Evolutionary conservation across 2,329 filamentous ascomycete genomes (phyloP).

Genomic region (Leptographium wingfieldii): DNA sequence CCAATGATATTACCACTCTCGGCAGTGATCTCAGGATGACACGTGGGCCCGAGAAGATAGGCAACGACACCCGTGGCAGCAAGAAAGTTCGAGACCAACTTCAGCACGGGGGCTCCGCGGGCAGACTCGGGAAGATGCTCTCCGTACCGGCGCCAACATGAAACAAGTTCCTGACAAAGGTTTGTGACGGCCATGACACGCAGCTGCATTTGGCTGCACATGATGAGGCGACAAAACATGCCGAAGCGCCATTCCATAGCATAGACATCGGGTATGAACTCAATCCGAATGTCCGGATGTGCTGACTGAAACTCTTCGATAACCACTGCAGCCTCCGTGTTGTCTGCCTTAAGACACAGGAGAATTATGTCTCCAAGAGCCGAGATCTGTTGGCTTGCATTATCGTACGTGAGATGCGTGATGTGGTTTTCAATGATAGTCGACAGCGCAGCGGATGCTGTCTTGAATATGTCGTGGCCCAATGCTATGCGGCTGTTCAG

Average conservation of each 20-base stretch:
- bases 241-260: constrained; percentile 57
- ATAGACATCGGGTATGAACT: constrained; percentile 36
- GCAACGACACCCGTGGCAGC: constrained; percentile 60
- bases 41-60: constrained; percentile 82
- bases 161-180: constrained; percentile 60
- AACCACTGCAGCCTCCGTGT: constrained; percentile 21
- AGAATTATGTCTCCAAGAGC: constrained; percentile 33
- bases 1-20: constrained; percentile 75
- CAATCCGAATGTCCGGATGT: constrained; percentile 25
- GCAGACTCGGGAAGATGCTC: constrained; percentile 27
- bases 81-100: constrained; percentile 58
- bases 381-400: constrained; percentile 24
- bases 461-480: constrained; percentile 28
- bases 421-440: constrained; percentile 42
- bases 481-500: constrained; percentile 9
- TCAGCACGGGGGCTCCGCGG: constrained; percentile 35
- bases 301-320: constrained; percentile 20
- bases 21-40: constrained; percentile 78
- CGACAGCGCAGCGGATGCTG: constrained; percentile 29
- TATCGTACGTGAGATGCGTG: constrained; percentile 36
- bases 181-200: constrained; percentile 65
- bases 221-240: constrained; percentile 58
- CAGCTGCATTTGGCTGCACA: constrained; percentile 80
- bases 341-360: constrained; percentile 24
- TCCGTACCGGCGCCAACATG: constrained; percentile 48